Percentiles rank a stretch among this genome's conserved stretches.
Evolutionary conservation across 257 asterid genomes (phyloP).

Genomic region (Eucommia ulmoides): DNA sequence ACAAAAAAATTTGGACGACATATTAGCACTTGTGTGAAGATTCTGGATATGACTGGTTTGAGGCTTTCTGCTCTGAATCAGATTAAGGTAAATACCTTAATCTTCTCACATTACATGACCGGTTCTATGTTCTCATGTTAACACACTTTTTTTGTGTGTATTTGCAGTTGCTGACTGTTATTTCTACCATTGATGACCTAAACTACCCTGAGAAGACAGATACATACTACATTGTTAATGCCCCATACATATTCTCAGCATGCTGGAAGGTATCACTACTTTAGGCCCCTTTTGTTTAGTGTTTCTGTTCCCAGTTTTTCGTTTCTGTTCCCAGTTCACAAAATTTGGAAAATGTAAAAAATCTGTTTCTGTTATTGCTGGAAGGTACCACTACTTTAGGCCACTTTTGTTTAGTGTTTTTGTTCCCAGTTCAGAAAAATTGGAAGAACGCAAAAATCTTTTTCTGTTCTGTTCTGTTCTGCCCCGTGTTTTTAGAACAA

Average conservation of each 20-base stretch:
- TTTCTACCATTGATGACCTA: conserved; percentile 83
- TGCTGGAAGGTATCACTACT: conserved; percentile 74
- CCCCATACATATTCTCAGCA: conserved; percentile 86
- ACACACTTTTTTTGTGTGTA: conserved; percentile 1
- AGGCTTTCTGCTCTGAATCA: conserved; percentile 83
- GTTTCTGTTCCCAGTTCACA: background rate
- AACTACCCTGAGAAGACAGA: conserved; percentile 94
- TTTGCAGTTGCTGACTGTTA: conserved; percentile 63
- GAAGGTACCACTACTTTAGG: too few species aligned
- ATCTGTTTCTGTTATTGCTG: background rate
- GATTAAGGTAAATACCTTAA: conserved; percentile 47
- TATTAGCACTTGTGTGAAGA: conserved; percentile 66
- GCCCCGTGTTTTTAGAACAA: background rate
- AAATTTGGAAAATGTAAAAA: background rate
- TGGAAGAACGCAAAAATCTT: too few species aligned
- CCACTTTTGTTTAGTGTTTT: too few species aligned
- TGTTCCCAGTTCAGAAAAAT: too few species aligned
- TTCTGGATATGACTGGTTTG: conserved; percentile 89
- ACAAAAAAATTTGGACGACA: conserved; percentile 46
- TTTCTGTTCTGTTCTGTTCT: background rate
- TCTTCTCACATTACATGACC: background rate
- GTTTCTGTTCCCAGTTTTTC: background rate
- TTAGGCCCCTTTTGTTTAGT: background rate
- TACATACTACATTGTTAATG: conserved; percentile 76
- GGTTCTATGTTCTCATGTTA: background rate